These are phyloP conservation scores for Pythium grandisporangium DNA, from an alignment of 352 stramenopile species.

Conservation along the genomic window DNA sequence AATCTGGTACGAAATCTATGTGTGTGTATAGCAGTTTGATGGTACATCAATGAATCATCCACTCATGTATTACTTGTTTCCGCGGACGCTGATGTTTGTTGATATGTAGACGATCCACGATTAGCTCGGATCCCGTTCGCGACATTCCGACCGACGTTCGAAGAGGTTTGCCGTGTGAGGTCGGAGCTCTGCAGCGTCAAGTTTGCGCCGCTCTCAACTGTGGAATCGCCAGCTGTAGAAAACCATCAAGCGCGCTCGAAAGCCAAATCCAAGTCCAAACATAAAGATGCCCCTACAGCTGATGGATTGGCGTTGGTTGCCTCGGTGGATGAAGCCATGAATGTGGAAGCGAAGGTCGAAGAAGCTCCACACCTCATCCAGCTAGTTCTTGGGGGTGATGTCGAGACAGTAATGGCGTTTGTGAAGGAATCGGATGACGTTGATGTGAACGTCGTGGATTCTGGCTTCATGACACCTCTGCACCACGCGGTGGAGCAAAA, in stretches of 20 bases:
- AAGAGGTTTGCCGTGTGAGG: constrained; percentile 74
- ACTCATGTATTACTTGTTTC: too few species aligned
- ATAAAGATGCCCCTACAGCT: too few species aligned
- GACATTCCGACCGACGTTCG: constrained; percentile 79
- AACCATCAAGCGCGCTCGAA: constrained; percentile 16
- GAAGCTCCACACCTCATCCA: constrained; percentile 28
- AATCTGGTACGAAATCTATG: constrained; percentile 15
- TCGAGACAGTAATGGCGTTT: constrained; percentile 22
- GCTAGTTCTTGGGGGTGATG: constrained; percentile 14
- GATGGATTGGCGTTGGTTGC: too few species aligned
- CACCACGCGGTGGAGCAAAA: constrained; percentile 58
- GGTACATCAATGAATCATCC: too few species aligned
- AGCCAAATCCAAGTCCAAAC: constrained; percentile 16
- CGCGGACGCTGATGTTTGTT: too few species aligned
- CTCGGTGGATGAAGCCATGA: not conserved
- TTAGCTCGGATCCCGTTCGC: constrained; percentile 77
- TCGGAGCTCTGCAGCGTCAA: constrained; percentile 58
- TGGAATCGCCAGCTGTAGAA: constrained; percentile 4
- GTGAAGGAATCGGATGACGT: constrained; percentile 15
- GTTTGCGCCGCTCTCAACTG: constrained; percentile 39
- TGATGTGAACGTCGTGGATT: constrained; percentile 49
- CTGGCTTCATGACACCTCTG: constrained; percentile 65
- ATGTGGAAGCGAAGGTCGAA: constrained; percentile 7
- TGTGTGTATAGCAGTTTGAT: constrained; percentile 1
- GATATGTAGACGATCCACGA: constrained; percentile 35